Percentiles rank a stretch among this genome's conserved stretches.
phyloP scores from a whole-genome alignment of 345 rosid genomes.

The Laguncularia racemosa region DNA sequence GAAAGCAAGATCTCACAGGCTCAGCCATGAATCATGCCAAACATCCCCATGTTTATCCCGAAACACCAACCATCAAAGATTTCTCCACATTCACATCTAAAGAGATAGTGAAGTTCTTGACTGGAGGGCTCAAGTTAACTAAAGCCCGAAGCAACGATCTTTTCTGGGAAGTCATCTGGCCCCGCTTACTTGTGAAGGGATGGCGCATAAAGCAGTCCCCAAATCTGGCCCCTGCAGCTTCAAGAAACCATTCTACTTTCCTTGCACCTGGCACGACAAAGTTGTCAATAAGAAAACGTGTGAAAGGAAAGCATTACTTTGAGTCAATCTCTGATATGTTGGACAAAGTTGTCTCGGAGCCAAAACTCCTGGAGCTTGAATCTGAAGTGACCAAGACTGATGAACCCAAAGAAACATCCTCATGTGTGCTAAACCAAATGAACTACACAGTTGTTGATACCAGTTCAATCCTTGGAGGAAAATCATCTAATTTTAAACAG shows the following conservation, averaged over 20 bases:
- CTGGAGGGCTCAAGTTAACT: slow-evolving; percentile 55
- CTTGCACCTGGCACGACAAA: slow-evolving; percentile 57
- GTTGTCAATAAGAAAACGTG: slow-evolving; percentile 50
- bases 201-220: slow-evolving; percentile 84
- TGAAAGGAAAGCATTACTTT: slow-evolving; percentile 70
- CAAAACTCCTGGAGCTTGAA: slow-evolving; percentile 43
- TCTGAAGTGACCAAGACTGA: slow-evolving; percentile 12
- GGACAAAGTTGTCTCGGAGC: slow-evolving; percentile 44
- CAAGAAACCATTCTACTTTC: slow-evolving; percentile 50
- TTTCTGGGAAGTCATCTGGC: slow-evolving; percentile 97
- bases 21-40: slow-evolving; percentile 35
- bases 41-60: slow-evolving; percentile 27
- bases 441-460: slow-evolving; percentile 47
- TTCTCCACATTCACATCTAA: slow-evolving; percentile 36
- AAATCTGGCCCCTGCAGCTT: slow-evolving; percentile 17
- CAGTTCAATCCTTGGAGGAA: slow-evolving; percentile 21
- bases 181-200: slow-evolving; percentile 72
- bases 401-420: slow-evolving; percentile 16
- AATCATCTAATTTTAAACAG: slow-evolving; percentile 35
- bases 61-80: slow-evolving; percentile 44
- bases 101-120: slow-evolving; percentile 56
- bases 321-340: slow-evolving; percentile 54
- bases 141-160: slow-evolving; percentile 69
- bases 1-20: slow-evolving; percentile 52
- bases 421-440: slow-evolving; percentile 3